phyloP scores from a whole-genome alignment of 2,329 filamentous ascomycete species.

The Exophiala sideris region DNA sequence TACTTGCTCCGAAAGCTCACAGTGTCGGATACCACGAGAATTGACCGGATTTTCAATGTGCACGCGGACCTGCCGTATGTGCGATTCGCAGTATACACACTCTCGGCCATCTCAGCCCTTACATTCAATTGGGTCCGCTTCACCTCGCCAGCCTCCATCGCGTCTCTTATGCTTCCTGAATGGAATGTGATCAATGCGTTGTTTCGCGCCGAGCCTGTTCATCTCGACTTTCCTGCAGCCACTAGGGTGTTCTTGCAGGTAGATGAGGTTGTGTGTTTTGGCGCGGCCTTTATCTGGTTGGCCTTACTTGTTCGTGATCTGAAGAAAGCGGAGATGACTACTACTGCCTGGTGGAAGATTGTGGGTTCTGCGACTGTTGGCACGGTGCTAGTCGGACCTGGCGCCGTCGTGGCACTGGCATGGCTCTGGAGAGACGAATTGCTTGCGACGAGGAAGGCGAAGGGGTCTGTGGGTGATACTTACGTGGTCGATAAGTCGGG shows the following conservation, averaged over 20 bases:
- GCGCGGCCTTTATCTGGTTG: constrained; percentile 32
- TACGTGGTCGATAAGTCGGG: not conserved
- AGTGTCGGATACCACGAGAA: constrained; percentile 4
- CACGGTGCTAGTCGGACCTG: constrained; percentile 31
- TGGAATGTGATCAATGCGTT: not conserved
- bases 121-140: constrained; percentile 1
- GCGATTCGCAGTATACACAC: not conserved
- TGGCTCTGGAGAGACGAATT: constrained; percentile 38
- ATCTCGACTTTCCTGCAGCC: constrained; percentile 22
- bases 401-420: constrained; percentile 30
- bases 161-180: not conserved
- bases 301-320: constrained; percentile 34
- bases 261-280: constrained; percentile 5
- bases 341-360: constrained; percentile 28
- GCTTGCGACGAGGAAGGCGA: constrained; percentile 30
- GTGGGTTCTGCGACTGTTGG: constrained; percentile 18
- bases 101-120: constrained; percentile 1
- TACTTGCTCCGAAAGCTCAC: constrained; percentile 4
- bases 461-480: not conserved
- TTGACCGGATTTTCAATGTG: constrained; percentile 7
- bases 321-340: constrained; percentile 32
- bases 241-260: constrained; percentile 8
- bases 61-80: constrained; percentile 6
- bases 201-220: constrained; percentile 27
- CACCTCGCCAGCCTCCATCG: not conserved